Evolutionary conservation across 1,284 basidiomycete species (phyloP), one percentile per base, ranked within the genome.

Genomic region (Ganoderma sinense): DNA sequence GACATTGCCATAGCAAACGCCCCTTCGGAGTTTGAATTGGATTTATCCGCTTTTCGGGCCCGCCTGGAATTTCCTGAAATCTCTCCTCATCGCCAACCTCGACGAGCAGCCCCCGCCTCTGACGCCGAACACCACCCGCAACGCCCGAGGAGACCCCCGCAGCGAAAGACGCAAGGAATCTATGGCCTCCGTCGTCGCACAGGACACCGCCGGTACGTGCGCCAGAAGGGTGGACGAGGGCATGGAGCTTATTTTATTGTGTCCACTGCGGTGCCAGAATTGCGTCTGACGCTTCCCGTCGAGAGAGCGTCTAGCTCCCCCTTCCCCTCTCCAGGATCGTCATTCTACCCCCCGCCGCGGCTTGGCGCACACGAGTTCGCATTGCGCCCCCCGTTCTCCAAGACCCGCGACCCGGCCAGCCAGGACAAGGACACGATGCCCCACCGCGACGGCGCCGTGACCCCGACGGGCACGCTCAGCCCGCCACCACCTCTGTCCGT

Each of bases 341-440:
- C 89, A 0, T 92, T 92, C 74, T 75, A 91, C 4, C 89, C 90
- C 10, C 91, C 91, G 16, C 90, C 91, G 1, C 84, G 85, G 16
- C 88, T 88, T 2, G 85, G 86, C 14, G 83, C 86, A 43, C 89
- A 91, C 82, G 91, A 92, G 75, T 92, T 90, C 76, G 90, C 90
- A 14, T 77, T 86, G 56, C 86, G 83, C 75, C 82, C 80, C 2
- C 77, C 80, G 31, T 82, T 79, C 14, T 72, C 80, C 77, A 78
- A 77, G 41, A 76, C 68, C 33, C 33, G 4, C 33, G 33, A 33
- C 33, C 33, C 33, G 33, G 33, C 36, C 36, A 36, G 36, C 48
- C 18, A 48, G 20, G 45, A 48, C 45, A 48, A n/a, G 43, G 18
- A 45, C 43, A 29, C 40, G 56, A 67, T 73, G 69, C 58, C 68